Evolutionary conservation across 768 basidiomycete genomes (phyloP).

Genomic region (Lactarius psammicola): DNA sequence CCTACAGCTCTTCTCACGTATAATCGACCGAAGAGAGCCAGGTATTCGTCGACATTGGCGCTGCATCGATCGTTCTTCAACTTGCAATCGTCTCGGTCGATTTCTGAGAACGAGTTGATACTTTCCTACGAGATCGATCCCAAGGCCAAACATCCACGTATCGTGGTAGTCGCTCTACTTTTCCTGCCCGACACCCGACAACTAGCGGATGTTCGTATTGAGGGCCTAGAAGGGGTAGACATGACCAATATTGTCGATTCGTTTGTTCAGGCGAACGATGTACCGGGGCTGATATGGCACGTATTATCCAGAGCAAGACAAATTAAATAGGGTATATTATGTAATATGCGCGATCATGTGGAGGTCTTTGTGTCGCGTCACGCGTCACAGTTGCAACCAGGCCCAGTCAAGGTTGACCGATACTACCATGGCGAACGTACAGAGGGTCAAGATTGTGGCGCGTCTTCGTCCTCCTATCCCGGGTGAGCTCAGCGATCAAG

Average conservation of each 20-base stretch:
- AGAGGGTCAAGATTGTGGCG: constrained; percentile 70
- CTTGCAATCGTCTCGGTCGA: constrained; percentile 55
- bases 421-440: constrained; percentile 26
- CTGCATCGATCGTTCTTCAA: constrained; percentile 62
- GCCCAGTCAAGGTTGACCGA: not conserved
- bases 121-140: constrained; percentile 57
- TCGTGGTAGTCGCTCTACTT: constrained; percentile 54
- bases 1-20: constrained; percentile 2
- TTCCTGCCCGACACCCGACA: constrained; percentile 69
- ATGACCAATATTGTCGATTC: constrained; percentile 58
- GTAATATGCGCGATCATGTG: constrained; percentile 23
- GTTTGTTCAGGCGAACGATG: constrained; percentile 63
- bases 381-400: constrained; percentile 1
- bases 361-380: not conserved
- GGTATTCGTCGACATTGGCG: constrained; percentile 68
- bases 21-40: constrained; percentile 32
- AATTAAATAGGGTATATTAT: constrained; percentile 2
- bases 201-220: constrained; percentile 57
- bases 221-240: constrained; percentile 52
- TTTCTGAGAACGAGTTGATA: constrained; percentile 75
- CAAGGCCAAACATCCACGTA: constrained; percentile 34
- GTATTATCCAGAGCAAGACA: constrained; percentile 50
- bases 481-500: constrained; percentile 61
- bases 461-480: constrained; percentile 65
- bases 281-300: constrained; percentile 60